These are phyloP conservation scores for Colletotrichum simmondsii DNA, from an alignment of 2,329 filamentous ascomycete genomes.

Conservation along the genomic window DNA sequence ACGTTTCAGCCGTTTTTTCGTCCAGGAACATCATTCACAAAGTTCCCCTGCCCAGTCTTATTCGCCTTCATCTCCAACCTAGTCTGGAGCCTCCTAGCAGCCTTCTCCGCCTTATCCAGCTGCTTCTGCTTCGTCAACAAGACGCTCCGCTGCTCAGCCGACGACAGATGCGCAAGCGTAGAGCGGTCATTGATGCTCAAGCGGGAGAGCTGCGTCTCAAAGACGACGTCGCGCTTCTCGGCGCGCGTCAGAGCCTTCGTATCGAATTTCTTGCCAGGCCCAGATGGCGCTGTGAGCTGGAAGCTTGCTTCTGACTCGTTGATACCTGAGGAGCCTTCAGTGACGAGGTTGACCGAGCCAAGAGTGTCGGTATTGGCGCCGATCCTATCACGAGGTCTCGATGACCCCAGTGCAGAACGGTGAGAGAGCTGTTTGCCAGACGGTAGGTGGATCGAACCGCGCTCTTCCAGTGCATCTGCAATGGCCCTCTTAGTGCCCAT, in stretches of 20 bases:
- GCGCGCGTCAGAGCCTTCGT: conserved; percentile 19
- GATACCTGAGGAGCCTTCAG: not conserved
- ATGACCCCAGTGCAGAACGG: conserved; percentile 33
- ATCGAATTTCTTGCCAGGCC: not conserved
- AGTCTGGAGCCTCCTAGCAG: conserved; percentile 35
- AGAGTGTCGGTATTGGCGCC: not conserved
- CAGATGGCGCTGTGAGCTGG: not conserved
- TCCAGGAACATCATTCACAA: conserved; percentile 36
- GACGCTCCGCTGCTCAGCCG: conserved; percentile 41
- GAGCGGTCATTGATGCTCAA: conserved; percentile 41
- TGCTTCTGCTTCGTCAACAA: conserved; percentile 42
- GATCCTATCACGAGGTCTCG: not conserved
- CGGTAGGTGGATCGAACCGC: conserved; percentile 45
- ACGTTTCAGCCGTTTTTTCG: too few species aligned
- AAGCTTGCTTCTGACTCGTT: conserved; percentile 13
- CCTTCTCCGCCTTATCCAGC: conserved; percentile 39
- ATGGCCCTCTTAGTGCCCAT: not conserved
- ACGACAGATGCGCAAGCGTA: conserved; percentile 42
- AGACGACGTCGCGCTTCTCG: conserved; percentile 28
- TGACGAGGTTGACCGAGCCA: not conserved
- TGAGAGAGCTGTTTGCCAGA: conserved; percentile 49
- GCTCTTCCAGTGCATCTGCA: conserved; percentile 35
- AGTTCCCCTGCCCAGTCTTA: conserved; percentile 37
- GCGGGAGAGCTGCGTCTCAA: conserved; percentile 39
- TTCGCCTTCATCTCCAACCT: conserved; percentile 39